phyloP scores from a whole-genome alignment of 352 stramenopile species.

The Phytophthora agathidicida region DNA sequence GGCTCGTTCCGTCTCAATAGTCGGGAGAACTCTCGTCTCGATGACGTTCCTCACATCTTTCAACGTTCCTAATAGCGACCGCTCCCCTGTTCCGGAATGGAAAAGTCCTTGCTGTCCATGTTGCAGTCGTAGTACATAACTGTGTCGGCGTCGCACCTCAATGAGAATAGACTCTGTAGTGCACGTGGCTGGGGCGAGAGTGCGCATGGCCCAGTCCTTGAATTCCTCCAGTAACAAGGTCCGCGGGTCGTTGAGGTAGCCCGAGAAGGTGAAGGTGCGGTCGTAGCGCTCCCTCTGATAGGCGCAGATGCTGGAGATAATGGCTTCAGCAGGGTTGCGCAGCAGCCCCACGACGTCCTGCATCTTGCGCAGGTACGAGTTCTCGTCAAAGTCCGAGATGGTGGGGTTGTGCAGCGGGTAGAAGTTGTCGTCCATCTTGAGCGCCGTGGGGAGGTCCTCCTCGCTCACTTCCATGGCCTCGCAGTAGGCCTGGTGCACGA shows the following conservation, averaged over 20 bases:
- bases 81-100: slow-evolving; percentile 74
- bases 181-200: slow-evolving; percentile 71
- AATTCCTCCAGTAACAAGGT: slow-evolving; percentile 87
- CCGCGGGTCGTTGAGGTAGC: slow-evolving; percentile 86
- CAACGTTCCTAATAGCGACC: slow-evolving; percentile 77
- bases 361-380: slow-evolving; percentile 90
- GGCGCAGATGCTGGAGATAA: slow-evolving; percentile 87
- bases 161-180: slow-evolving; percentile 82
- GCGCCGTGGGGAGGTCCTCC: slow-evolving; percentile 79
- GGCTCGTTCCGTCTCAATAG: slow-evolving; percentile 81
- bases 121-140: slow-evolving; percentile 78
- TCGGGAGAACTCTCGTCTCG: slow-evolving; percentile 73
- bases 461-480: slow-evolving; percentile 85
- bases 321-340: slow-evolving; percentile 80
- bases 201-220: slow-evolving; percentile 87
- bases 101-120: slow-evolving; percentile 85
- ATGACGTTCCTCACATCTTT: slow-evolving; percentile 87
- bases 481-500: slow-evolving; percentile 87
- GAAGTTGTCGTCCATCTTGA: slow-evolving; percentile 89
- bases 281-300: slow-evolving; percentile 85
- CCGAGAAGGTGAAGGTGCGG: slow-evolving; percentile 70
- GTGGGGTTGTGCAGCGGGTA: slow-evolving; percentile 78
- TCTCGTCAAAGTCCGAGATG: slow-evolving; percentile 85
- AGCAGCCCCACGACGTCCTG: slow-evolving; percentile 82
- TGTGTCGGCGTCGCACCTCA: slow-evolving; percentile 75